These are phyloP conservation scores for Herpetospermum pedunculosum DNA, from an alignment of 306 rosid species.

Conservation along the genomic window DNA sequence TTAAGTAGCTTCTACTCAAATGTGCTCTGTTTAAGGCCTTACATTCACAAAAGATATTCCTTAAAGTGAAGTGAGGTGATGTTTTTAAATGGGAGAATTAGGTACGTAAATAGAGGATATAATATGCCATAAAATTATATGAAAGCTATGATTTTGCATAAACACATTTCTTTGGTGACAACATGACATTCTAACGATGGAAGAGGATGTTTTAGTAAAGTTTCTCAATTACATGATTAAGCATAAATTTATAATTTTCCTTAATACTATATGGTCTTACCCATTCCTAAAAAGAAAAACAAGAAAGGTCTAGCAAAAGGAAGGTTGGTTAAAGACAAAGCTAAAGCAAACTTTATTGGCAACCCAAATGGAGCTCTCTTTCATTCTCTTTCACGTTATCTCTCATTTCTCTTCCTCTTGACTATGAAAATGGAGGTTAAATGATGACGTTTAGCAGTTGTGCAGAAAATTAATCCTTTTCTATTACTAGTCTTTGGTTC, in stretches of 20 bases:
- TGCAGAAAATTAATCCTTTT: not conserved
- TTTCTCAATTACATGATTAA: not conserved
- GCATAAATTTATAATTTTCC: not conserved
- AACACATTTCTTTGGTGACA: not conserved
- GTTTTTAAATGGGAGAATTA: not conserved
- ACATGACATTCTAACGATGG: not conserved
- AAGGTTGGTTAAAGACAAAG: not conserved
- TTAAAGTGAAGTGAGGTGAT: not conserved
- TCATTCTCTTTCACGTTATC: not conserved
- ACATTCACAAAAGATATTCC: not conserved
- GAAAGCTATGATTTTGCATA: not conserved
- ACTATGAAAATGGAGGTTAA: not conserved
- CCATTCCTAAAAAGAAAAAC: not conserved
- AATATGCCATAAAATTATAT: not conserved
- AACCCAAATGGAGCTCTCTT: not conserved
- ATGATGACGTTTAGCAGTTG: not conserved
- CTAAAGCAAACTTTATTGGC: not conserved
- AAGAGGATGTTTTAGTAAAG: not conserved
- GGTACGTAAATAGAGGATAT: not conserved
- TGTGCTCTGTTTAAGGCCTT: not conserved
- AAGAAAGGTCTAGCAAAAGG: not conserved
- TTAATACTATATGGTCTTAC: not conserved
- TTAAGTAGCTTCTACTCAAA: not conserved
- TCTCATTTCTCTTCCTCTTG: not conserved
- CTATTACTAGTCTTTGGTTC: not conserved